Evolutionary conservation across 2,329 filamentous ascomycete species (phyloP).

Genomic region (Sarocladium strictum): DNA sequence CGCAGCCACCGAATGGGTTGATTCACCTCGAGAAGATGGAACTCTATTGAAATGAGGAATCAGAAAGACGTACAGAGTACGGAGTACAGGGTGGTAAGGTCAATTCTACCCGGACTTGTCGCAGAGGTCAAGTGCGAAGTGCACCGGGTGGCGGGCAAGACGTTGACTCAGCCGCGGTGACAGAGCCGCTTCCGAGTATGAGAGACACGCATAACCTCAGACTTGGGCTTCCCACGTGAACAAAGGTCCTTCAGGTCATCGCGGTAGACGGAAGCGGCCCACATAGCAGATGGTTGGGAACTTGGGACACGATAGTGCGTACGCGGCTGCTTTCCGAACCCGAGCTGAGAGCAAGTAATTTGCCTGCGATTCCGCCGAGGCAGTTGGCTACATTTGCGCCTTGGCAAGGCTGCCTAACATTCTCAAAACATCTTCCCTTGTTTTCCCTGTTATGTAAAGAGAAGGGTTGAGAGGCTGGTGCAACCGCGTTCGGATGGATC

Average conservation of each 20-base stretch:
- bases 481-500: not conserved
- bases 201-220: not conserved
- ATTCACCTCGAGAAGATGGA: constrained; percentile 55
- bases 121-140: not conserved
- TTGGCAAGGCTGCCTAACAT: not conserved
- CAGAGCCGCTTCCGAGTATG: not conserved
- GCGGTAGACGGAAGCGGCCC: not conserved
- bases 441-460: not conserved
- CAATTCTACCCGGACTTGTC: not conserved
- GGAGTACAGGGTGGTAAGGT: no score
- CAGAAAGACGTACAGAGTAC: no score
- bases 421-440: no score
- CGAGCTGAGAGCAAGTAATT: constrained; percentile 7
- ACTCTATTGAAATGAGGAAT: constrained; percentile 21
- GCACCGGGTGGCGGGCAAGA: not conserved
- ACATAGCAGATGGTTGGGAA: not conserved
- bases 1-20: constrained; percentile 56
- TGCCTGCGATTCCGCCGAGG: not conserved
- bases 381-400: not conserved
- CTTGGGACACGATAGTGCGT: not conserved
- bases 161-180: not conserved
- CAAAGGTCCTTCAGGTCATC: not conserved
- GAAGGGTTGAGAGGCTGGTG: not conserved
- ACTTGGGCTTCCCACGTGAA: not conserved
- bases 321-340: not conserved